A percentile compares a stretch with the other conserved stretches of the same genome.
These are phyloP conservation scores for Suhomyces kunorum DNA, from an alignment of 1,139 yeast genomes.

Conservation along the genomic window DNA sequence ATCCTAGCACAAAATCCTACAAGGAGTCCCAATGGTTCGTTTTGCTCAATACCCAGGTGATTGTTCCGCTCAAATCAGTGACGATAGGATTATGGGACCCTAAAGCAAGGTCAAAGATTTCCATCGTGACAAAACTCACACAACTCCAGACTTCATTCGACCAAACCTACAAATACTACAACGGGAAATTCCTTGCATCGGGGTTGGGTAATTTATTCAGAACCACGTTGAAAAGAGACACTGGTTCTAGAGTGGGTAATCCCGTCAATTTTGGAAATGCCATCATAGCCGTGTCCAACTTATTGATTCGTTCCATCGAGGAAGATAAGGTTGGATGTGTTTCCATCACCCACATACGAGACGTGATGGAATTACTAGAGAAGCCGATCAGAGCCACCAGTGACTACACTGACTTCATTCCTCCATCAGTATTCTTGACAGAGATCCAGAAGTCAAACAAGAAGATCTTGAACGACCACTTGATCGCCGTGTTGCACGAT, in stretches of 20 bases:
- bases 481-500: slow-evolving; percentile 59
- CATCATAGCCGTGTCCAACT: slow-evolving; percentile 58
- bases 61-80: slow-evolving; percentile 18
- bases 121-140: neutral
- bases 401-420: slow-evolving; percentile 42
- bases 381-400: slow-evolving; percentile 51
- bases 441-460: slow-evolving; percentile 24
- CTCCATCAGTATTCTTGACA: slow-evolving; percentile 49
- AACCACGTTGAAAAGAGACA: slow-evolving; percentile 52
- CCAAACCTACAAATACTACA: slow-evolving; percentile 8
- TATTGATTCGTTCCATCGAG: slow-evolving; percentile 59
- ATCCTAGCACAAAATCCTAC: slow-evolving; percentile 3
- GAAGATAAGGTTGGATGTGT: slow-evolving; percentile 59
- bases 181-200: slow-evolving; percentile 17
- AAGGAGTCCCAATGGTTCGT: slow-evolving; percentile 11
- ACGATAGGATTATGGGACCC: slow-evolving; percentile 8
- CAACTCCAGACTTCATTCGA: neutral
- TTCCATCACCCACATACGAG: slow-evolving; percentile 54
- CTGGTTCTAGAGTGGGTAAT: slow-evolving; percentile 59
- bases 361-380: slow-evolving; percentile 58
- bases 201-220: slow-evolving; percentile 50
- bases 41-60: slow-evolving; percentile 16
- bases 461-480: slow-evolving; percentile 32
- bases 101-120: neutral
- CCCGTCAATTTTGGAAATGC: slow-evolving; percentile 65